Percentiles rank a stretch among this genome's conserved stretches.
These are phyloP conservation scores for Fusarium bactridioides DNA, from an alignment of 2,329 filamentous ascomycete species.

Conservation along the genomic window DNA sequence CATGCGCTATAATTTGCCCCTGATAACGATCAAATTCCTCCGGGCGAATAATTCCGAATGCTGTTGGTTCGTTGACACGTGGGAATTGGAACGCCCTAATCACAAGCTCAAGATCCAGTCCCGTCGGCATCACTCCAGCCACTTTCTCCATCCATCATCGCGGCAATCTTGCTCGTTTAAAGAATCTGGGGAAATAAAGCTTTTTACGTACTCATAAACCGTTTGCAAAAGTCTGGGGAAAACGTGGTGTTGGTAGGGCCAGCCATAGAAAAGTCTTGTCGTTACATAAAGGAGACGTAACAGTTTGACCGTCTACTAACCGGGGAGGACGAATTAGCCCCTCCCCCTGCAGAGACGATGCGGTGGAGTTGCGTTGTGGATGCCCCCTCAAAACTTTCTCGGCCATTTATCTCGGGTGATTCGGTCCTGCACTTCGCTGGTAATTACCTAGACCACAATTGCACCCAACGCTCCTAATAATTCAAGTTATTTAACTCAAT, in stretches of 20 bases:
- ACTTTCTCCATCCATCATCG: not conserved
- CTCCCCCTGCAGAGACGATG: not conserved
- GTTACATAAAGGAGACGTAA: conserved; percentile 42
- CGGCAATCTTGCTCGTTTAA: not conserved
- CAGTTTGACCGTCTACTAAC: conserved; percentile 2
- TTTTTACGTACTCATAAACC: not conserved
- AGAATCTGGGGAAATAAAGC: conserved; percentile 26
- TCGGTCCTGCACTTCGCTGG: not conserved
- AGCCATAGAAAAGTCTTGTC: conserved; percentile 32
- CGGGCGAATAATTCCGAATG: not conserved
- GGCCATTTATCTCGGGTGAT: not conserved
- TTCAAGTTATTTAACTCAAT: too few relatives aligned
- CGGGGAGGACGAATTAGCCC: not conserved
- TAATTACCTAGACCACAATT: not conserved
- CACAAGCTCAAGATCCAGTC: conserved; percentile 34
- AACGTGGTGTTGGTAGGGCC: conserved; percentile 16
- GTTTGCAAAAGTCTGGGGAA: conserved; percentile 31
- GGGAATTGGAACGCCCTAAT: conserved; percentile 22
- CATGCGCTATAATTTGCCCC: not conserved
- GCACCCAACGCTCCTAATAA: too few relatives aligned
- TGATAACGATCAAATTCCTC: not conserved
- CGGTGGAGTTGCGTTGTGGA: not conserved
- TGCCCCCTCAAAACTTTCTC: not conserved
- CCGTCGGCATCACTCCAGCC: not conserved
- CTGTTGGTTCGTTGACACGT: conserved; percentile 12